Conservation (phyloP, 2,329 filamentous ascomycete species). For the Balansia obtecta region DNA sequence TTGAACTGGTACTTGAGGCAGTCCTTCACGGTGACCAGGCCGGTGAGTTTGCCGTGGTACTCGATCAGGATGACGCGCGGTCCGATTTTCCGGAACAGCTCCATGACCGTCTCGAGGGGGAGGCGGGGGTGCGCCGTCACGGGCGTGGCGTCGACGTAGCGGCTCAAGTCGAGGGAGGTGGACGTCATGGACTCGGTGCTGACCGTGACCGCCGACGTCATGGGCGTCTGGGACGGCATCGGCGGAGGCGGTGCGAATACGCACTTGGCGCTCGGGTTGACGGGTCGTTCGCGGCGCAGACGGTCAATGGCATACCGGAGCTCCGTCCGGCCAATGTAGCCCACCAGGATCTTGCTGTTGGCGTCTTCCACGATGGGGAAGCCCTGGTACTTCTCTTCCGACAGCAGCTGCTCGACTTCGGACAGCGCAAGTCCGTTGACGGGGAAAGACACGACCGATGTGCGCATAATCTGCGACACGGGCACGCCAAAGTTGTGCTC, state of each 20-base stretch:
- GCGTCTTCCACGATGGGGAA: conserved; percentile 80
- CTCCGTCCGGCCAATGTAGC: conserved; percentile 89
- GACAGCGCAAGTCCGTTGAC: conserved; percentile 60
- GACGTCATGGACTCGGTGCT: conserved; percentile 43
- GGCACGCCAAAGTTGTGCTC: conserved; percentile 94
- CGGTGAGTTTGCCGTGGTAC: conserved; percentile 69
- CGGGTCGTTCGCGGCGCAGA: conserved; percentile 53
- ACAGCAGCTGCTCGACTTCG: conserved; percentile 65
- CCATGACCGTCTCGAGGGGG: conserved; percentile 93
- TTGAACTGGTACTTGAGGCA: conserved; percentile 97
- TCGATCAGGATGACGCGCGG: conserved; percentile 89
- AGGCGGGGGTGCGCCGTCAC: conserved; percentile 84
- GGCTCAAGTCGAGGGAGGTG: conserved; percentile 62
- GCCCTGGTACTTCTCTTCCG: conserved; percentile 74
- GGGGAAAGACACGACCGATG: conserved; percentile 60
- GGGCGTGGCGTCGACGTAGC: conserved; percentile 81
- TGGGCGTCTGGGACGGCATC: conserved; percentile 20
- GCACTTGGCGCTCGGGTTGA: conserved; percentile 60
- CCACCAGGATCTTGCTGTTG: conserved; percentile 59
- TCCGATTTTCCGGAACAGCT: conserved; percentile 95
- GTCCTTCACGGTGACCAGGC: conserved; percentile 91
- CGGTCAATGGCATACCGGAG: conserved; percentile 81
- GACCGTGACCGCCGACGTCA: conserved; percentile 39
- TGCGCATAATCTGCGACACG: conserved; percentile 82
- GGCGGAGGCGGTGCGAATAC: conserved; percentile 44